Evolutionary conservation across 2,329 filamentous ascomycete genomes (phyloP), one percentile per base, ranked within the genome.

Genomic region (Talaromyces sp.): DNA sequence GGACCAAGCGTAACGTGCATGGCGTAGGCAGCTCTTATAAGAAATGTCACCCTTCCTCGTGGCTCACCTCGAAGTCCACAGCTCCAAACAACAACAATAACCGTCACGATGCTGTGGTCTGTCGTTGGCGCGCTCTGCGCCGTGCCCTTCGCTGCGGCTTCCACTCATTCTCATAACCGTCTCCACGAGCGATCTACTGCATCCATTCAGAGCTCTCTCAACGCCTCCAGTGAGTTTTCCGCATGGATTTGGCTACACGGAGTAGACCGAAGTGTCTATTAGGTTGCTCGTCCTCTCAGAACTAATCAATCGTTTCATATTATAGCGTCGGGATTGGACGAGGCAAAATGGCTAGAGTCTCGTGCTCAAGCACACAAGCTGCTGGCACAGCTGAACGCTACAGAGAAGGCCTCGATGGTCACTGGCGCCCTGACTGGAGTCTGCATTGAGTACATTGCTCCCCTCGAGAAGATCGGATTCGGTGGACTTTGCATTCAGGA

Each of bases 401-500:
- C 64, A 1, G 66, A 68, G 51, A 67, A 67, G 25, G 61, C 63
- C 1, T 66, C 64, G 52, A 32, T 67, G n/a, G 64, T 65, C 17
- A 76, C 74, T 11, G 74, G 73, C 1, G 6, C 49, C 22, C 64
- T 68, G 13, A 28, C 28, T 39, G 61, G 60, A 28, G 42, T 52
- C 19, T 78, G 75, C 62, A 69, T 72, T 30, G 76, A 76, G 10
- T 70, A 74, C 57, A 75, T 71, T 62, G 70, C 72, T 9, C 68
- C 69, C 17, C 70, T 73, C 22, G 67, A 68, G 5, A 68, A 68
- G 36, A 63, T 76, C 13, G 70, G 69, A 7, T 78, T 75, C 59
- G 72, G 72, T 11, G 74, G 74, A 1, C 60, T 78, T 10, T 78
- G 75, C 63, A 64, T 78, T 7, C 71, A 76, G 33, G 76, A 78